These are phyloP conservation scores for Silene noctiflora DNA, from an alignment of 179 eudicot genomes.

Conservation along the genomic window DNA sequence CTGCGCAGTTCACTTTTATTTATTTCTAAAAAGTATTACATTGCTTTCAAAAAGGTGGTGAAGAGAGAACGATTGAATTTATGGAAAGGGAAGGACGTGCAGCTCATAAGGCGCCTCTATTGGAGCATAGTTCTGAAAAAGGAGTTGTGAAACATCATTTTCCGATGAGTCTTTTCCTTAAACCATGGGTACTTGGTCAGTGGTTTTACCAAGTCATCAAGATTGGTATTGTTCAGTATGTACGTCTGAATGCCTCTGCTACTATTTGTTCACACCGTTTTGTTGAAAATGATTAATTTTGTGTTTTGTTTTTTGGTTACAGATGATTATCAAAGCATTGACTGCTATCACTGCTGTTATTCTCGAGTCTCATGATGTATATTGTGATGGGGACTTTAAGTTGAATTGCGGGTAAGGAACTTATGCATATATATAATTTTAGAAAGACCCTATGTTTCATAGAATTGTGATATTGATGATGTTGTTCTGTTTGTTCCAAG, in stretches of 20 bases:
- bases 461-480: background rate
- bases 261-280: conserved; percentile 9
- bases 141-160: conserved; percentile 84
- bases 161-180: conserved; percentile 73
- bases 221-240: conserved; percentile 96
- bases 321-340: conserved; percentile 94
- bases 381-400: conserved; percentile 96
- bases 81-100: conserved; percentile 89
- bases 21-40: conserved; percentile 8
- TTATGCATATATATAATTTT: background rate
- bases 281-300: conserved; percentile 6
- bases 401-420: conserved; percentile 80
- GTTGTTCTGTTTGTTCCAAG: background rate
- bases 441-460: background rate
- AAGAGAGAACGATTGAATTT: conserved; percentile 74
- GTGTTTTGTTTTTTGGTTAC: conserved; percentile 21
- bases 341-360: conserved; percentile 81
- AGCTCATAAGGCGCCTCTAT: conserved; percentile 56
- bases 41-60: conserved; percentile 61
- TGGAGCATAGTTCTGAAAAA: conserved; percentile 69
- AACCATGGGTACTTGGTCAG: conserved; percentile 83
- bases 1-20: background rate
- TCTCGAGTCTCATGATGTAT: conserved; percentile 81
- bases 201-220: conserved; percentile 94
- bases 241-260: conserved; percentile 43